Evolutionary conservation across 768 basidiomycete genomes (phyloP), one percentile per base, ranked within the genome.

Genomic region (Podaxis mareebaensis): DNA sequence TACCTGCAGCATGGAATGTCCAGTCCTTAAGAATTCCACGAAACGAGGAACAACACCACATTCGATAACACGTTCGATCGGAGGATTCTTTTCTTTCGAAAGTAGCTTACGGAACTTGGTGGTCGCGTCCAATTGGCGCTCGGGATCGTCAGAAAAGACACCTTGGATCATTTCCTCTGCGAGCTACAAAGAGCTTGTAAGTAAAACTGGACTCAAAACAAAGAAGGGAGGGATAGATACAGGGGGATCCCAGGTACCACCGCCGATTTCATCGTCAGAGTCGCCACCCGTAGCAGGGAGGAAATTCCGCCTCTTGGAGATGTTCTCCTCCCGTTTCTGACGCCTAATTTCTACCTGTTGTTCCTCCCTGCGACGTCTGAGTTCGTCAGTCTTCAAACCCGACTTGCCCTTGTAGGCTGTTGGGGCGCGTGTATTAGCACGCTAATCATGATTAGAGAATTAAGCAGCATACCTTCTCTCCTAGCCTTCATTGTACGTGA

Each of bases 11-110:
- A 93, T 91, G 22, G 91, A 86, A 67, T 90, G 85, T 39, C 90
- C 90, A 42, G 78, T 83, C 68, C 85, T 83, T 67, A 99, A 80
- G 78, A 99, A 99, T 75, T 97, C 89, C 51, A 99, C 97, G 69
- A 99, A 99, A 64, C 96, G 92, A 65, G 94, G 92, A 42, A 99
- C 94, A 46, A 99, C 97, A 62, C 94, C 92, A 76, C 95, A 97
- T 70, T 95, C 93, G 75, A 96, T 99, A 68, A 99, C 97, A 75
- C 90, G 88, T 76, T 99, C 97, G 74, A 99, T 99, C 20, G 96
- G 97, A 53, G 97, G 97, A 75, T 98, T 99, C 82, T 96, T 96
- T 81, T 99, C 97, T 80, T 99, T 99, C 68, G 96, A 98, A 67
- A 99, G 86, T 44, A 99, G 85, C 79, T 98, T 99, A 71, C 97